Evolutionary conservation across 768 basidiomycete genomes (phyloP), one percentile per base, ranked within the genome.

Genomic region (Lactifluus pinguis): DNA sequence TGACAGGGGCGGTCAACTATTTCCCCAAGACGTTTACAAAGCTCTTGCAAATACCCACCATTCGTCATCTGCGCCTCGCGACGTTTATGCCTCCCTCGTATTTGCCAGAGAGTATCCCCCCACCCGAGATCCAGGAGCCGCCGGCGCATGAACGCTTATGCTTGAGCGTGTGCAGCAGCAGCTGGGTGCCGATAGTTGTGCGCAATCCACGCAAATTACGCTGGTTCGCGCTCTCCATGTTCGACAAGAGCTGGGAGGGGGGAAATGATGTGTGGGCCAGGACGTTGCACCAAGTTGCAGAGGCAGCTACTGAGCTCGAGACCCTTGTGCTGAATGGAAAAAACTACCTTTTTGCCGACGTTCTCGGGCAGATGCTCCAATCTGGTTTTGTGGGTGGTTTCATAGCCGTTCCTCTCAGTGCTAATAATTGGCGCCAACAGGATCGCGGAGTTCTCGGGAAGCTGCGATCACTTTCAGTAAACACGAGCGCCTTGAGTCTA

Each of bases 171-270:
- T 47, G 38, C 47, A 49, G 44, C 17, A 44, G 55, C 4, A 38
- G 19, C 13, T 48, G 60, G 60, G 11, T 61, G 30, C 55, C 60
- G 3, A 9, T 48, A 11, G 9, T 57, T 38, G 47, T 57, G 38
- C 60, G 17, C 11, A 38, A 61, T 41, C 60, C 55, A 0, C 55
- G 60, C 14, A 57, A 42, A n/a, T 53, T 61, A 30, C 60, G 60
- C 45, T 61, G 60, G 60, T 57, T 61, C 30, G 50, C 29, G 11
- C 9, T 61, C 11, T 34, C 36, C 4, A n/a, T 61, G 6, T 11
- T 29, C 44, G 50, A 48, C 7, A 30, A 47, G n/a, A 29, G 4
- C 42, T 13, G 44, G 45, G 19, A 14, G 25, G 44, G 29, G 1
- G 55, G 45, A 2, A 50, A 61, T 15, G 8, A 15, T 13, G 47